Evolutionary conservation across 441 rosid species (phyloP).

Genomic region (Corymbia calophylla): DNA sequence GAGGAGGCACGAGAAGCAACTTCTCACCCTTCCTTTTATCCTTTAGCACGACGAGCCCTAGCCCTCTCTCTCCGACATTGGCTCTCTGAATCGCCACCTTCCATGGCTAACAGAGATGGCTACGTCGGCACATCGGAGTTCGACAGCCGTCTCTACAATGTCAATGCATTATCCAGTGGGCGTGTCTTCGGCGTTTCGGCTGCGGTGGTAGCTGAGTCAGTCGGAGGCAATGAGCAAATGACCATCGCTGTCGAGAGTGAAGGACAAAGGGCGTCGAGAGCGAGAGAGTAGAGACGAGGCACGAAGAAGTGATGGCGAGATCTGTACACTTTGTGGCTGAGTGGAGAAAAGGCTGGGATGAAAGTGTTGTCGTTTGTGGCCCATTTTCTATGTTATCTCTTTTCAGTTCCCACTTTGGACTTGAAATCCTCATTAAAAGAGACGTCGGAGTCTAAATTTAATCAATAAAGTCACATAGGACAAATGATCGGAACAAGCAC

Average conservation of each 20-base stretch:
- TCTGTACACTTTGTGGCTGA: too few species aligned
- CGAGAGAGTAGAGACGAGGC: background rate
- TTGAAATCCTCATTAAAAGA: too few species aligned
- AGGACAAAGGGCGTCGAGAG: background rate
- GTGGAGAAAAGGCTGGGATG: too few species aligned
- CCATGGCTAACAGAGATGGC: constrained; percentile 15
- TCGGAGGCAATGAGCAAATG: constrained; percentile 2
- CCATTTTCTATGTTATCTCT: too few species aligned
- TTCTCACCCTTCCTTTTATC: constrained; percentile 83
- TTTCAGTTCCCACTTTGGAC: too few species aligned
- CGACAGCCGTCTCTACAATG: constrained; percentile 63
- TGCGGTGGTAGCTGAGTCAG: background rate
- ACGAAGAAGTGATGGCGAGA: background rate
- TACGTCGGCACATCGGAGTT: constrained; percentile 47
- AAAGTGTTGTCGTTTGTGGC: too few species aligned
- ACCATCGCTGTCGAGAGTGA: background rate
- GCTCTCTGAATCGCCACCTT: constrained; percentile 69
- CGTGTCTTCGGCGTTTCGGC: constrained; percentile 13
- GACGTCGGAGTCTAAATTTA: too few species aligned
- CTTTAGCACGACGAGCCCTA: constrained; percentile 53
- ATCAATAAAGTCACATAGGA: too few species aligned
- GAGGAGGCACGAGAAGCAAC: constrained; percentile 79
- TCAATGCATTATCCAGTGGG: constrained; percentile 71
- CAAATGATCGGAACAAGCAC: too few species aligned
- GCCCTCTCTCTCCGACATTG: constrained; percentile 68